Evolutionary conservation across 2,329 filamentous ascomycete genomes (phyloP).

Genomic region (Hymenoscyphus scutula): DNA sequence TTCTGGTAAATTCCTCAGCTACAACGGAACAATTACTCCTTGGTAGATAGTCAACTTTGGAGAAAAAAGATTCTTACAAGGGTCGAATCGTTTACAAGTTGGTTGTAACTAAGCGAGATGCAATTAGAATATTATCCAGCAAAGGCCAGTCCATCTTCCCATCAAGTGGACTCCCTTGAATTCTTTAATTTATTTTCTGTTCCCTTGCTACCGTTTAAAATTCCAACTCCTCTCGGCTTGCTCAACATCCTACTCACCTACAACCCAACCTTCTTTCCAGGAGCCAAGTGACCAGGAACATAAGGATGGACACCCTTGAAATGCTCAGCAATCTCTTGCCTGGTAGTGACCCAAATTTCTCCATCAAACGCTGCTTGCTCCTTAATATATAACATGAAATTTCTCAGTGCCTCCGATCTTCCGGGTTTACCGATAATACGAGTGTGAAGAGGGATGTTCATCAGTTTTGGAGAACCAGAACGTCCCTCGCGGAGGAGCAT

Average conservation of each 20-base stretch:
- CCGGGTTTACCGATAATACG: constrained; percentile 51
- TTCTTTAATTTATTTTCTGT: too few relatives aligned
- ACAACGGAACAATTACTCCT: not conserved
- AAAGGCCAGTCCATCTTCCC: too few relatives aligned
- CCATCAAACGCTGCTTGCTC: constrained; percentile 41
- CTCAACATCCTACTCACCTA: not conserved
- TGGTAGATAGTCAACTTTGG: not conserved
- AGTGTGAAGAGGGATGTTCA: constrained; percentile 54
- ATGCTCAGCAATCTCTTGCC: constrained; percentile 49
- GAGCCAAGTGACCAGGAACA: constrained; percentile 35
- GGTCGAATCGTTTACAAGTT: too few relatives aligned
- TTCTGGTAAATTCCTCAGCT: not conserved
- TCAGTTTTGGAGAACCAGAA: constrained; percentile 50
- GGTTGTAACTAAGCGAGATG: too few relatives aligned
- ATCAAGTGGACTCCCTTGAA: too few relatives aligned
- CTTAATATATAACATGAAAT: constrained; percentile 52
- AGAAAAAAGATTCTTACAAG: not conserved
- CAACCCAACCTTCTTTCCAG: not conserved
- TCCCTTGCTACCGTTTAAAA: too few relatives aligned
- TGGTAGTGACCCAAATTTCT: constrained; percentile 51
- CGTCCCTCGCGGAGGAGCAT: constrained; percentile 45
- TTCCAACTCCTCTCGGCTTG: too few relatives aligned
- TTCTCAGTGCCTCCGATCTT: constrained; percentile 47
- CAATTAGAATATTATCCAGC: too few relatives aligned
- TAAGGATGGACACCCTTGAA: constrained; percentile 50